Conservation (phyloP, 2,329 filamentous ascomycete species). For the Colletotrichum cordylinicola region DNA sequence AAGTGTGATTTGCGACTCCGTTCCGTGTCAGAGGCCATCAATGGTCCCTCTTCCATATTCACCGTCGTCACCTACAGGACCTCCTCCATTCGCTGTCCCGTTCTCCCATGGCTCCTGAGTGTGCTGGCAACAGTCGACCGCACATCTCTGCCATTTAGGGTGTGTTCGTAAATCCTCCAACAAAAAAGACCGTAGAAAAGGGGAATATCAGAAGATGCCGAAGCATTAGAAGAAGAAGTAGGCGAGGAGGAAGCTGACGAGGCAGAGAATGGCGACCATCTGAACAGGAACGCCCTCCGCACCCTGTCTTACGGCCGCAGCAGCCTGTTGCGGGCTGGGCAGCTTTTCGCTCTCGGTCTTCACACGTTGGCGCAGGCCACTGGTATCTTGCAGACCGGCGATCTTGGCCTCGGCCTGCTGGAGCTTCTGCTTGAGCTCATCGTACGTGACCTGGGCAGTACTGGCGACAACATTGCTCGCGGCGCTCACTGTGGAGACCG, state of each 20-base stretch:
- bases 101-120: not conserved
- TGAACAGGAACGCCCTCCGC: constrained; percentile 84
- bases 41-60: not conserved
- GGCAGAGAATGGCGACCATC: constrained; percentile 81
- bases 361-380: constrained; percentile 77
- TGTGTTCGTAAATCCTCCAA: constrained; percentile 4
- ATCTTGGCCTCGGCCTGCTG: constrained; percentile 78
- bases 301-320: constrained; percentile 61
- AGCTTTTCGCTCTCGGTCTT: constrained; percentile 60
- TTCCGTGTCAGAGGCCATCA: constrained; percentile 7
- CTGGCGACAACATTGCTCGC: constrained; percentile 56
- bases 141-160: not conserved
- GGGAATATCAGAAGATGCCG: not conserved
- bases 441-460: constrained; percentile 43
- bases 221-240: constrained; percentile 88
- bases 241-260: constrained; percentile 90
- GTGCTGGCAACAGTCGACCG: not conserved
- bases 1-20: constrained; percentile 16
- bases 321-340: constrained; percentile 48
- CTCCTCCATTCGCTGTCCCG: not conserved
- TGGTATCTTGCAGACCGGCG: constrained; percentile 70
- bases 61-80: not conserved
- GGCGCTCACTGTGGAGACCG: constrained; percentile 38
- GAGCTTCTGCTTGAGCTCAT: constrained; percentile 76
- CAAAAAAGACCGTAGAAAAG: constrained; percentile 6